phyloP scores from a whole-genome alignment of 805 yeast genomes.

The Lachancea kluyveri region DNA sequence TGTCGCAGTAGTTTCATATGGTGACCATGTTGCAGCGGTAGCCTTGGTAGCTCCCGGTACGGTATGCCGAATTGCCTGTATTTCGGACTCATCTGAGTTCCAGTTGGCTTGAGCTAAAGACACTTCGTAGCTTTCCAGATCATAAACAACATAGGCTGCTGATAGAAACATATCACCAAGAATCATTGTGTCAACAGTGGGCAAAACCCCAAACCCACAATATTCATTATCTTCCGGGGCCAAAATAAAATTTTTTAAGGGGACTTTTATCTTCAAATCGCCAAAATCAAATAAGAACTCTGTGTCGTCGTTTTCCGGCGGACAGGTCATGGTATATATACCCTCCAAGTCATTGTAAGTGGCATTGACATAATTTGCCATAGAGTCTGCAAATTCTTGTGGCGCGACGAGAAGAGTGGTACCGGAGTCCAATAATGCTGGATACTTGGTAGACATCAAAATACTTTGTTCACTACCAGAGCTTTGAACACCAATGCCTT shows the following conservation, averaged over 20 bases:
- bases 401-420: conserved; percentile 48
- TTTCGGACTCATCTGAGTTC: conserved; percentile 31
- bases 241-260: conserved; percentile 31
- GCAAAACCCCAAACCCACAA: conserved; percentile 36
- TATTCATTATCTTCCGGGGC: conserved; percentile 15
- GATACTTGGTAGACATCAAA: conserved; percentile 19
- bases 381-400: conserved; percentile 22
- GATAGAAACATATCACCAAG: conserved; percentile 57
- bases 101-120: conserved; percentile 43
- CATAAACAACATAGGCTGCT: conserved; percentile 53
- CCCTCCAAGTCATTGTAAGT: conserved; percentile 32
- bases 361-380: conserved; percentile 31
- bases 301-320: conserved; percentile 20
- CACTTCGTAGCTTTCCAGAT: conserved; percentile 42
- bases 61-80: conserved; percentile 38
- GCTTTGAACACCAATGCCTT: conserved; percentile 30
- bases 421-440: conserved; percentile 53
- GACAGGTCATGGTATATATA: conserved; percentile 39
- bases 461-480: conserved; percentile 14
- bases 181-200: conserved; percentile 32
- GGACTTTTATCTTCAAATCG: conserved; percentile 45
- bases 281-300: conserved; percentile 40
- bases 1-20: no score
- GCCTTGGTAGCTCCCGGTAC: conserved; percentile 50
- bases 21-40: no score